Evolutionary conservation across 106 monocot genomes (phyloP).

Genomic region (Dioscorea dumetorum): DNA sequence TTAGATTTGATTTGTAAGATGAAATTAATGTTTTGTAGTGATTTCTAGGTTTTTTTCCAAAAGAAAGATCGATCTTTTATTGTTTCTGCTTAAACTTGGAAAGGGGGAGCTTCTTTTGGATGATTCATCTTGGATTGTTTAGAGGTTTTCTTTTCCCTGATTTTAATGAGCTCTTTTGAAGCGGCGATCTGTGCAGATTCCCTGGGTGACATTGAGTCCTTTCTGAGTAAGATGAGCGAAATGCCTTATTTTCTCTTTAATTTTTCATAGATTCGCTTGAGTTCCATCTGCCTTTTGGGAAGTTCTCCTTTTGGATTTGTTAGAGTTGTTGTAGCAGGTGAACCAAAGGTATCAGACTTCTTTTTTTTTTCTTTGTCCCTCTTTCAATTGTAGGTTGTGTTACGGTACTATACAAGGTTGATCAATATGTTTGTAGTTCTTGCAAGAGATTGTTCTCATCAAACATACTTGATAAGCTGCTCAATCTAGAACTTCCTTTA

Average conservation of each 20-base stretch:
- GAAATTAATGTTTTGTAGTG: background rate
- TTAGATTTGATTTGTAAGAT: background rate
- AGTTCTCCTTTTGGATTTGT: too few species aligned
- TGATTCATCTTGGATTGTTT: background rate
- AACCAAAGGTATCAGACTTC: too few species aligned
- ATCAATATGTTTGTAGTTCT: too few species aligned
- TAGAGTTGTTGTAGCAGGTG: too few species aligned
- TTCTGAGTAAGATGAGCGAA: background rate
- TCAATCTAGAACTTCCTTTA: too few species aligned
- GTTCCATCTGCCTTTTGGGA: too few species aligned
- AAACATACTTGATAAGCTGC: too few species aligned
- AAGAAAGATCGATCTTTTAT: background rate
- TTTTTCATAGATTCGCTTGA: background rate
- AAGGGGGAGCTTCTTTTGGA: background rate
- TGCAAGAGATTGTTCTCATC: too few species aligned
- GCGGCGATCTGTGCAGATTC: background rate
- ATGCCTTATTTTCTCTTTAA: background rate
- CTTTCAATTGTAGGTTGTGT: too few species aligned
- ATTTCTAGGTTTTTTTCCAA: background rate
- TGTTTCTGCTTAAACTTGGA: background rate
- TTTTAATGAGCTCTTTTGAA: background rate
- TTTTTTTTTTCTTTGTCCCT: too few species aligned
- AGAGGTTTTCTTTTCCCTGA: background rate
- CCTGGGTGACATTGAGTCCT: background rate
- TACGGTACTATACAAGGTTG: too few species aligned